phyloP scores from a whole-genome alignment of 192 early-diverging fungal species.

The Rhizophagus sp. region DNA sequence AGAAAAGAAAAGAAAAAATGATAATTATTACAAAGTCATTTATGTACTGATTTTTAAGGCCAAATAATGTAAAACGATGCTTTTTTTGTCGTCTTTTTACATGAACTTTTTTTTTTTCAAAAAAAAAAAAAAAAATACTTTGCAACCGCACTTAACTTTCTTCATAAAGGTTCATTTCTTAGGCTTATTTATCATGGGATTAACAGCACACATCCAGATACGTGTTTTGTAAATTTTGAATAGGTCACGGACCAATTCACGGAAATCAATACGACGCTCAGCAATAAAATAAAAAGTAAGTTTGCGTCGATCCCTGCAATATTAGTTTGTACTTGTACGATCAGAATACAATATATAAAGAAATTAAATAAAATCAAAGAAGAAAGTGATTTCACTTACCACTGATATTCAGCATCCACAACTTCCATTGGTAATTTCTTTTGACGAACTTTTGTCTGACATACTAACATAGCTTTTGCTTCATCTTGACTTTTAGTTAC shows the following conservation, averaged over 20 bases:
- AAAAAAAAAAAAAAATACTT: not conserved
- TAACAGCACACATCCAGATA: slow-evolving; percentile 87
- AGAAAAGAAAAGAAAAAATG: too few species aligned
- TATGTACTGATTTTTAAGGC: not conserved
- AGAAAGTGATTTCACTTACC: slow-evolving; percentile 50
- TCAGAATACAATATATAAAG: not conserved
- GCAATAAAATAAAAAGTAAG: slow-evolving; percentile 96
- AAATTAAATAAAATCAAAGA: not conserved
- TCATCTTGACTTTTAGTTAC: slow-evolving; percentile 87
- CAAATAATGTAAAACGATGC: not conserved
- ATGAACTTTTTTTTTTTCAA: not conserved
- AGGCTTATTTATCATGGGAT: slow-evolving; percentile 32
- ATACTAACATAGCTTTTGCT: slow-evolving; percentile 81
- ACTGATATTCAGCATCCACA: slow-evolving; percentile 97
- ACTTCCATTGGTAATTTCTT: slow-evolving; percentile 94
- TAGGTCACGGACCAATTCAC: slow-evolving; percentile 91
- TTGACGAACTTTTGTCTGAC: slow-evolving; percentile 87
- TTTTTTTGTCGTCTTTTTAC: too few species aligned
- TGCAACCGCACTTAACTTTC: not conserved
- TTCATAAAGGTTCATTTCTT: slow-evolving; percentile 24
- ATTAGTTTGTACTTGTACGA: not conserved
- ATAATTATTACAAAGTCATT: not conserved
- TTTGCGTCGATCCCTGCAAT: slow-evolving; percentile 86
- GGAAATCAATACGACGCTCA: slow-evolving; percentile 92
- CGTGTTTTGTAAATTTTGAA: slow-evolving; percentile 98